A percentile compares a stretch with the other conserved stretches of the same genome.
Conservation (phyloP, 75 land plant genomes). For the Selaginella moellendorffii region DNA sequence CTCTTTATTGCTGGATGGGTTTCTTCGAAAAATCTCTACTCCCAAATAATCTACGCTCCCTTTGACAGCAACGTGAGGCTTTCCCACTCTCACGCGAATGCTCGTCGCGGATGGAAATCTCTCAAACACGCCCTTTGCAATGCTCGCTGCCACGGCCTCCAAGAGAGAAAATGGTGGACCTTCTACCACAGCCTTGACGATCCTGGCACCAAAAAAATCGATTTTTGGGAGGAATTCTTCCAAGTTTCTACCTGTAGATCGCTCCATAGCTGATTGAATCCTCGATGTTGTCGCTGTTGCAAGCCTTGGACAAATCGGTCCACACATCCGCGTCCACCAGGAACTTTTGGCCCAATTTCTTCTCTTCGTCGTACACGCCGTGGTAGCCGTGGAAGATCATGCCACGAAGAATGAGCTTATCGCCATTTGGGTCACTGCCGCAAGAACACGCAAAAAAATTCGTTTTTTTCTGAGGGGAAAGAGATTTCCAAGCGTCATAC, state of each 20-base stretch:
- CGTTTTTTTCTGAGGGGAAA: no score
- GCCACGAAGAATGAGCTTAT: background rate
- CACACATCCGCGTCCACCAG: background rate
- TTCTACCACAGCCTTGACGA: slow-evolving; percentile 6
- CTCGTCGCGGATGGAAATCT: background rate
- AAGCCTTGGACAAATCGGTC: background rate
- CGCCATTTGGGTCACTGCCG: background rate
- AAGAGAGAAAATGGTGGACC: background rate
- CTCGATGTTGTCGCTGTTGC: background rate
- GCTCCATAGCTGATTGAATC: slow-evolving; percentile 1
- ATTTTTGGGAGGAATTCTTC: background rate
- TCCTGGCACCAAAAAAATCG: background rate
- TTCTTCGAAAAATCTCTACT: background rate
- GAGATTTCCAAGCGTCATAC: no score
- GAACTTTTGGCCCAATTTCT: slow-evolving; percentile 7
- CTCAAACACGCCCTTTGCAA: slow-evolving; percentile 3
- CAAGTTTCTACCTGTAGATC: background rate
- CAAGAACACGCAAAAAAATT: no score
- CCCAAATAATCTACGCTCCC: slow-evolving; percentile 2
- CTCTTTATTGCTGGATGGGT: no score
- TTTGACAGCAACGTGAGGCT: slow-evolving; percentile 6
- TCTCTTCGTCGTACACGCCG: slow-evolving; percentile 5
- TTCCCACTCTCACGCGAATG: slow-evolving; percentile 3
- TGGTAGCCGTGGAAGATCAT: slow-evolving; percentile 7
- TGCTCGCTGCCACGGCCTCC: slow-evolving; percentile 2